Evolutionary conservation across 768 basidiomycete species (phyloP).

Genomic region (Mycena galericulata): DNA sequence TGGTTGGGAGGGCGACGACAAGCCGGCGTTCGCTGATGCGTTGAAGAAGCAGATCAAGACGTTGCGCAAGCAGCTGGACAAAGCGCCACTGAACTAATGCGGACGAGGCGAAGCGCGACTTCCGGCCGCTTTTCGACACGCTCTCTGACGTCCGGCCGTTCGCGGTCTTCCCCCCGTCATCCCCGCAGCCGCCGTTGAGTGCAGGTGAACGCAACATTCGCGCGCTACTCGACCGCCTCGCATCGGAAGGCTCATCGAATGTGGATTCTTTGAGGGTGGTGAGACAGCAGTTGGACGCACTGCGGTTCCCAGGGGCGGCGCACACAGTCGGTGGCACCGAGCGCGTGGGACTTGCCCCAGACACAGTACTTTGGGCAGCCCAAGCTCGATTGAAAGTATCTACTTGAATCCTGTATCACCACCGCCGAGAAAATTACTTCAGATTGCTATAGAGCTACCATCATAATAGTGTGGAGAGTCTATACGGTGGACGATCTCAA

Average conservation of each 20-base stretch:
- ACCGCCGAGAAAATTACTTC: too few relatives aligned
- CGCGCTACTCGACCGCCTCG: constrained; percentile 26
- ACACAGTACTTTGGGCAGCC: neutral
- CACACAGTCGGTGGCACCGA: neutral
- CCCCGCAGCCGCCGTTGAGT: neutral
- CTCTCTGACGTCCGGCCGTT: neutral
- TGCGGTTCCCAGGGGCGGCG: too few relatives aligned
- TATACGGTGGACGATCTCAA: too few relatives aligned
- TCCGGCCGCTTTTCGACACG: constrained; percentile 24
- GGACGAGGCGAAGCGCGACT: constrained; percentile 23
- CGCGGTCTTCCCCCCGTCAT: constrained; percentile 5
- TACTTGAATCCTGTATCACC: too few relatives aligned
- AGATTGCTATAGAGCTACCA: too few relatives aligned
- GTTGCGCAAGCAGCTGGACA: constrained; percentile 76
- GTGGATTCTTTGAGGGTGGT: neutral
- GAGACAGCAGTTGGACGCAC: neutral
- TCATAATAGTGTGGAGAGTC: too few relatives aligned
- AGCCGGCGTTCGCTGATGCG: constrained; percentile 60
- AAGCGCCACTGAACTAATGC: constrained; percentile 31
- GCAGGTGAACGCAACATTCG: constrained; percentile 28
- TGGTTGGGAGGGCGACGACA: constrained; percentile 59
- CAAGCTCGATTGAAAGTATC: neutral
- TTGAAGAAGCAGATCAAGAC: constrained; percentile 70
- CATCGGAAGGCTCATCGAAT: neutral
- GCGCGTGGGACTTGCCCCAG: constrained; percentile 21